Evolutionary conservation across 371 early-diverging fungal species (phyloP).

Genomic region (Mortierella sp.): DNA sequence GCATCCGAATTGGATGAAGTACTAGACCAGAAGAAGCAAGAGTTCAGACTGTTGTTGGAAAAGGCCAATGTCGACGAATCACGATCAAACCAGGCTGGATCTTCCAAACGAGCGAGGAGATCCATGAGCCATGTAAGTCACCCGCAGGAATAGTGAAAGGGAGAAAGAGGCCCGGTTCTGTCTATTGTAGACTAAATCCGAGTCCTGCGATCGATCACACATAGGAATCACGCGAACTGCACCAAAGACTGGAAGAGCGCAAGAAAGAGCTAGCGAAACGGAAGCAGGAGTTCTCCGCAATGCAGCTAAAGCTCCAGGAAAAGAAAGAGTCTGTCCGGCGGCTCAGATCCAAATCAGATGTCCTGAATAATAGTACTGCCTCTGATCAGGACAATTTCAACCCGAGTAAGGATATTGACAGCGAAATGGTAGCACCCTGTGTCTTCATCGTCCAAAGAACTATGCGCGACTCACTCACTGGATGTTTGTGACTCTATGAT

Average conservation of each 20-base stretch:
- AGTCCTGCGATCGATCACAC: no score
- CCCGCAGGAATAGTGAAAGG: no score
- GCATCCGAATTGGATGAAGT: constrained; percentile 32
- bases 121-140: constrained; percentile 10
- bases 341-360: constrained; percentile 5
- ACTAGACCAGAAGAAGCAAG: constrained; percentile 33
- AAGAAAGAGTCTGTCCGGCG: constrained; percentile 16
- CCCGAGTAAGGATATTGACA: constrained; percentile 48
- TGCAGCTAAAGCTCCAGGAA: constrained; percentile 30
- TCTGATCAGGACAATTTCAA: constrained; percentile 12
- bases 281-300: constrained; percentile 18
- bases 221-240: constrained; percentile 33
- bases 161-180: no score
- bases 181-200: no score
- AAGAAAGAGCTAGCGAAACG: constrained; percentile 17
- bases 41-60: constrained; percentile 25
- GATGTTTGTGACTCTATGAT: background rate
- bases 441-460: no score
- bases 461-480: no score
- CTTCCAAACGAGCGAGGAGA: background rate
- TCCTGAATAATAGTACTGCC: constrained; percentile 5
- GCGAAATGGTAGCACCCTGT: no score
- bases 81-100: background rate
- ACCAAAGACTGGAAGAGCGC: constrained; percentile 21
- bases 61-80: constrained; percentile 7